phyloP scores from a whole-genome alignment of 202 grass and related monocot species.

The Setaria italica region DNA sequence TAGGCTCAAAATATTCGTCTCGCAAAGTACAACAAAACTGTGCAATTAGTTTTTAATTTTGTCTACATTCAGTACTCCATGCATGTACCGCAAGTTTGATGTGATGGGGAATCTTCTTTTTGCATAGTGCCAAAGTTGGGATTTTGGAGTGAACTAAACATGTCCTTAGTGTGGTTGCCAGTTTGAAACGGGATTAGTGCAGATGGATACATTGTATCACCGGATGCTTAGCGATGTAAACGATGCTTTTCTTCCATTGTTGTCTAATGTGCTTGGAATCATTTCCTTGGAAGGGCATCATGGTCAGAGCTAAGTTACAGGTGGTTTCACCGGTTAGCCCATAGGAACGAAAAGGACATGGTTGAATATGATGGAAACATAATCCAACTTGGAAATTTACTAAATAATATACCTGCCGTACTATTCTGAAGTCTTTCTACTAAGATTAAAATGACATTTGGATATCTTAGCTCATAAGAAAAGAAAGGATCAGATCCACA shows the following conservation, averaged over 20 bases:
- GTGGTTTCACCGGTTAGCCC: constrained; percentile 8
- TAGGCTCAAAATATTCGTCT: too few relatives aligned
- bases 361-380: constrained; percentile 5
- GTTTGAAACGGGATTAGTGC: constrained; percentile 21
- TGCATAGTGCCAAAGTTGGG: too few relatives aligned
- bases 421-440: constrained; percentile 36
- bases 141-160: too few relatives aligned
- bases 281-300: constrained; percentile 6
- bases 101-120: too few relatives aligned
- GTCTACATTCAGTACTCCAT: too few relatives aligned
- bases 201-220: not conserved
- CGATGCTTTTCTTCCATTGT: not conserved
- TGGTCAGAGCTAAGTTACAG: not conserved
- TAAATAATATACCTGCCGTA: not conserved
- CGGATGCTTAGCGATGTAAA: not conserved
- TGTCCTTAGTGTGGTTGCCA: not conserved
- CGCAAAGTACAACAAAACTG: too few relatives aligned
- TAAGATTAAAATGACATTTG: not conserved
- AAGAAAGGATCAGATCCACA: constrained; percentile 23
- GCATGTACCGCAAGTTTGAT: too few relatives aligned
- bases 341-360: constrained; percentile 35
- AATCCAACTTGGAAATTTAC: constrained; percentile 18
- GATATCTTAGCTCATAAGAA: constrained; percentile 37
- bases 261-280: constrained; percentile 30
- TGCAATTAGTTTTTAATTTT: too few relatives aligned